These are phyloP conservation scores for Ophiosphaerella narmari DNA, from an alignment of 2,329 filamentous ascomycete genomes.

Conservation along the genomic window DNA sequence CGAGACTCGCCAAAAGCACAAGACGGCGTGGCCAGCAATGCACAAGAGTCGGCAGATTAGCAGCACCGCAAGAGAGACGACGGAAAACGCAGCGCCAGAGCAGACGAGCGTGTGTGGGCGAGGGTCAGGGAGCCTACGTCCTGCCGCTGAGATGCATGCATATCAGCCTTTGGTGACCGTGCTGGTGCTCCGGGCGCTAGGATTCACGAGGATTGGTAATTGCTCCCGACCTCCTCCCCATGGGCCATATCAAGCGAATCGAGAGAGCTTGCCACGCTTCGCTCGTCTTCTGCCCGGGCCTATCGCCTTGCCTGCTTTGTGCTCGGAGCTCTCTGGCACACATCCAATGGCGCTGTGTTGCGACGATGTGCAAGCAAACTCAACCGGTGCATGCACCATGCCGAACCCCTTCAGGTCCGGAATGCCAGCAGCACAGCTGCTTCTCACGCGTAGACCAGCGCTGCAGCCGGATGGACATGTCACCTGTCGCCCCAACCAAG, in stretches of 20 bases:
- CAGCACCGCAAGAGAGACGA: slow-evolving; percentile 6
- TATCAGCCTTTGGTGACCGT: slow-evolving; percentile 32
- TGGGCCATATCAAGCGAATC: slow-evolving; percentile 1
- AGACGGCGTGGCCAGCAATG: slow-evolving; percentile 16
- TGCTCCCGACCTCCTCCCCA: slow-evolving; percentile 20
- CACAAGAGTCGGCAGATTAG: not conserved
- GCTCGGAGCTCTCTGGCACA: too few relatives aligned
- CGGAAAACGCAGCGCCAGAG: slow-evolving; percentile 6
- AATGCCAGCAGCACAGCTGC: too few relatives aligned
- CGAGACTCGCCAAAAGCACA: slow-evolving; percentile 28
- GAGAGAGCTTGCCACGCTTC: slow-evolving; percentile 3
- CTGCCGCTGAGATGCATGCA: slow-evolving; percentile 31
- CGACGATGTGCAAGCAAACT: too few relatives aligned
- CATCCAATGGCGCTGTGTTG: too few relatives aligned
- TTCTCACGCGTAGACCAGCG: too few relatives aligned
- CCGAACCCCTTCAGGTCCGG: too few relatives aligned
- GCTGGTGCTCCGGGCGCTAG: slow-evolving; percentile 42
- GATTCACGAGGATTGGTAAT: slow-evolving; percentile 40
- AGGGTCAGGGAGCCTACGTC: slow-evolving; percentile 22
- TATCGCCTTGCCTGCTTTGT: too few relatives aligned
- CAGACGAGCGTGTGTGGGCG: slow-evolving; percentile 10
- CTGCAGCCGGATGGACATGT: too few relatives aligned
- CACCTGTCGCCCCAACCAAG: too few relatives aligned
- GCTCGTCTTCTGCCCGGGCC: not conserved
- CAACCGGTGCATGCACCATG: too few relatives aligned